Conservation (phyloP, 352 stramenopile species). For the Aphanomyces euteiches region DNA sequence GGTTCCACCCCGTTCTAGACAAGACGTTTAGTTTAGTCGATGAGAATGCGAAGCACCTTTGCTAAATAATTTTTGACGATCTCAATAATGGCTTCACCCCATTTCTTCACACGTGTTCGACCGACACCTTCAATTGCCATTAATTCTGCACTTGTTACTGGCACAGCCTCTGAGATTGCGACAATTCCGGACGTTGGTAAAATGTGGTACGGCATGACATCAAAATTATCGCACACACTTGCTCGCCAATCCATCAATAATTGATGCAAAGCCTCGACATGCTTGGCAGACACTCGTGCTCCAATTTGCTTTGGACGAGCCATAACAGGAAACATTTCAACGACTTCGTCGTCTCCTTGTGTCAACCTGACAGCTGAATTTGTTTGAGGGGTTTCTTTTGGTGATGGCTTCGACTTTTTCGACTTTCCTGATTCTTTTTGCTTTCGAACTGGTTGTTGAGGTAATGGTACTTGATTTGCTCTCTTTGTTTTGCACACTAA, state of each 20-base stretch:
- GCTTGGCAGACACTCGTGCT: conserved; percentile 62
- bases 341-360: conserved; percentile 44
- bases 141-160: conserved; percentile 67
- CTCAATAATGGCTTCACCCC: conserved; percentile 74
- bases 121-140: conserved; percentile 79
- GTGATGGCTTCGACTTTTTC: conserved; percentile 31
- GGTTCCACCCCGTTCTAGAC: conserved; percentile 21
- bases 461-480: conserved; percentile 24
- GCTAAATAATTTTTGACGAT: conserved; percentile 75
- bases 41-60: conserved; percentile 45
- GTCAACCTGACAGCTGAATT: background rate
- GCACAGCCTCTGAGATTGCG: conserved; percentile 72
- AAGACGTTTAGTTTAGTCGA: background rate
- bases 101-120: conserved; percentile 82
- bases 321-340: conserved; percentile 63
- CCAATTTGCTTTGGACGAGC: conserved; percentile 42
- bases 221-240: conserved; percentile 79
- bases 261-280: conserved; percentile 70
- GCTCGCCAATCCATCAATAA: conserved; percentile 84
- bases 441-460: conserved; percentile 33
- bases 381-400: conserved; percentile 5
- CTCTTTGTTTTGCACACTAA: conserved; percentile 79
- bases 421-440: conserved; percentile 43
- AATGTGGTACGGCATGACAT: conserved; percentile 87
- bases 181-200: conserved; percentile 74